Evolutionary conservation across 176 grass and related monocot species (phyloP).

Genomic region (sorghum (Sorghum bicolor)): Sorghum_bicolor_NCBIv3 NC_012876.2:39090501-39091000

Average conservation of each 20-base stretch:
- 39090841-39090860: background rate
- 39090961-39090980: slow-evolving; percentile 1
- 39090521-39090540: background rate
- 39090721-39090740: background rate
- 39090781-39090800: background rate
- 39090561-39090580: background rate
- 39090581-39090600: background rate
- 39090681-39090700: background rate
- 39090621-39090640: background rate
- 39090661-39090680: background rate
- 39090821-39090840: background rate
- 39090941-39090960: background rate
- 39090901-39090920: background rate
- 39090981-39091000: slow-evolving; percentile 57
- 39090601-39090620: background rate
- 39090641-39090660: background rate
- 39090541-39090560: background rate
- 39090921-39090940: background rate
- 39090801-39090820: background rate
- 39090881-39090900: background rate
- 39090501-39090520: background rate
- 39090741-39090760: background rate
- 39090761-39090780: background rate
- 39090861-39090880: background rate
- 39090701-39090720: background rate